phyloP scores from a whole-genome alignment of 116 monocot genomes.

The Cymodocea nodosa region DNA sequence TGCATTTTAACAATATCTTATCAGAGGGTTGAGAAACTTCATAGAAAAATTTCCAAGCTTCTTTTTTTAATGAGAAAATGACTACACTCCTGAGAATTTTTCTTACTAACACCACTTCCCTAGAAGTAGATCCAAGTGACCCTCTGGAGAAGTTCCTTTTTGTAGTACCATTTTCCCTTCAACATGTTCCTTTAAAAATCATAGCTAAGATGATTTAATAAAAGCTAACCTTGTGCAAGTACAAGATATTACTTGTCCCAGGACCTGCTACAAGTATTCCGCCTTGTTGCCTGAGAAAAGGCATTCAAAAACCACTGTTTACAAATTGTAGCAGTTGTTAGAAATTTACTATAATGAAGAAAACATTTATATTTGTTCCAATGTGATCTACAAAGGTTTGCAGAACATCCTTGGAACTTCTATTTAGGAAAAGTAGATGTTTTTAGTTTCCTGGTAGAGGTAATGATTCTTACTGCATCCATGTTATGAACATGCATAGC shows the following conservation, averaged over 20 bases:
- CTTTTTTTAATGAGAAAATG: background rate
- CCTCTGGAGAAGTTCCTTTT: no score
- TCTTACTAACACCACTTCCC: no score
- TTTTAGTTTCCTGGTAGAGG: no score
- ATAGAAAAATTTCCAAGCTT: background rate
- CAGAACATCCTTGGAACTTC: no score
- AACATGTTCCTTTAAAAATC: background rate
- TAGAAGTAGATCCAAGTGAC: no score
- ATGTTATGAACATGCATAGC: background rate
- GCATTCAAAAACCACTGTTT: background rate
- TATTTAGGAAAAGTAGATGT: no score
- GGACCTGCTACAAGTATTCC: conserved; percentile 83
- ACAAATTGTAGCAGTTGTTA: background rate
- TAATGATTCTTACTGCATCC: no score
- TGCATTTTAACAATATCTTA: background rate
- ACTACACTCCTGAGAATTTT: background rate
- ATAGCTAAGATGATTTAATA: background rate
- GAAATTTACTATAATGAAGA: background rate
- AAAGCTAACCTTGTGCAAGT: conserved; percentile 72
- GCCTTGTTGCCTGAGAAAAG: conserved; percentile 75
- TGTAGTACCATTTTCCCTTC: background rate
- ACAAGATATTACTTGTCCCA: conserved; percentile 49
- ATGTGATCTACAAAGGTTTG: no score
- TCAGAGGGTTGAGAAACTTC: background rate
- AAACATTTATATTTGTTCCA: background rate